phyloP scores from a whole-genome alignment of 371 early-diverging fungal genomes.

The Lichtheimia ramosa region DNA sequence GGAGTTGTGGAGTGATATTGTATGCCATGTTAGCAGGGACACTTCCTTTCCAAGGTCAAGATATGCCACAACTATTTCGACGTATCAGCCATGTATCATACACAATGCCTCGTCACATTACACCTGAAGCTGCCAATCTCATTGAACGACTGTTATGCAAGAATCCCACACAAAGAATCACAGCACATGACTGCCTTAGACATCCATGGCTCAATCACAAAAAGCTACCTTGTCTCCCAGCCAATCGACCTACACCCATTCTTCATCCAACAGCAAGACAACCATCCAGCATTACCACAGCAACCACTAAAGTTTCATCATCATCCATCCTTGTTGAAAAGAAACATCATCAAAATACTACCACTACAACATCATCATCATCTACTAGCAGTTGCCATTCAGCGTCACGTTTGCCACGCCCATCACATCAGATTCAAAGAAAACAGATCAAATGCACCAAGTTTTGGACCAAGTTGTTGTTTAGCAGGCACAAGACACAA shows the following conservation, averaged over 20 bases:
- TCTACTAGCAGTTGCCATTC: not conserved
- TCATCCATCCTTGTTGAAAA: too few relatives aligned
- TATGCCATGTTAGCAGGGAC: conserved; percentile 75
- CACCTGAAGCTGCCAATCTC: conserved; percentile 44
- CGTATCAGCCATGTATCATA: conserved; percentile 66
- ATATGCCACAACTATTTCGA: conserved; percentile 70
- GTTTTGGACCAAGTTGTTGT: conserved; percentile 5
- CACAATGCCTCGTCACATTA: conserved; percentile 46
- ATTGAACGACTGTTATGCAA: conserved; percentile 57
- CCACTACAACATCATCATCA: not conserved
- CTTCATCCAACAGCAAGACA: too few relatives aligned
- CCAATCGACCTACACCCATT: too few relatives aligned
- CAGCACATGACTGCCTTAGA: conserved; percentile 69
- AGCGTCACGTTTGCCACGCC: not conserved
- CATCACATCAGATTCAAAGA: not conserved
- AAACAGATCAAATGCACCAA: conserved; percentile 3
- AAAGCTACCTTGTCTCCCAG: not conserved
- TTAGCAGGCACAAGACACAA: conserved; percentile 8
- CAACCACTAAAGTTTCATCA: not conserved
- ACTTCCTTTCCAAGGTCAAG: conserved; percentile 82
- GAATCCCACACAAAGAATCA: conserved; percentile 66
- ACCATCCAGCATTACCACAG: not conserved
- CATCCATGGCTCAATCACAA: conserved; percentile 72
- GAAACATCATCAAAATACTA: too few relatives aligned
- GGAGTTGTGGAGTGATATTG: conserved; percentile 79